phyloP scores from a whole-genome alignment of 2,329 filamentous ascomycete species.

The Coniochaeta sp. region DNA sequence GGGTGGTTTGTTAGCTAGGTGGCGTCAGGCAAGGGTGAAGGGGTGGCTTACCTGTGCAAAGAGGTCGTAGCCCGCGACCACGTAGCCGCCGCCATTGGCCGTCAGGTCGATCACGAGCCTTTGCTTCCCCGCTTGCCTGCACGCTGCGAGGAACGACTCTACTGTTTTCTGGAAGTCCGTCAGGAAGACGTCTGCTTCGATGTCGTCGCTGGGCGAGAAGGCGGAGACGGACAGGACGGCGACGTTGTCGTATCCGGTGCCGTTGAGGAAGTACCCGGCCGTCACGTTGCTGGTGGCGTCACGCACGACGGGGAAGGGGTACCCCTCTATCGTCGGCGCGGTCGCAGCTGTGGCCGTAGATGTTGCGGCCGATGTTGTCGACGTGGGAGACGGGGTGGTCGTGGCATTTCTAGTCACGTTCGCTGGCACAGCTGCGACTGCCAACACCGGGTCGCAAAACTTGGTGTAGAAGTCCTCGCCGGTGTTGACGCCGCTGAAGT shows the following conservation, averaged over 20 bases:
- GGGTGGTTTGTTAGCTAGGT: constrained; percentile 15
- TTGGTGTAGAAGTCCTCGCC: constrained; percentile 27
- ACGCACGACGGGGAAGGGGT: constrained; percentile 21
- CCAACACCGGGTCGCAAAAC: constrained; percentile 22
- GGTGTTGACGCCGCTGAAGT: constrained; percentile 22
- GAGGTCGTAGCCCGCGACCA: constrained; percentile 36
- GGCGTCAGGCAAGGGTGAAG: neutral
- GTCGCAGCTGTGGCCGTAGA: constrained; percentile 4
- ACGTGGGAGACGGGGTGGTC: neutral
- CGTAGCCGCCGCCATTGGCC: constrained; percentile 50
- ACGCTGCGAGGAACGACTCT: constrained; percentile 34
- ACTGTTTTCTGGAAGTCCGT: constrained; percentile 17
- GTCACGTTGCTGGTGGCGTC: constrained; percentile 19
- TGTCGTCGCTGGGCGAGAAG: constrained; percentile 14
- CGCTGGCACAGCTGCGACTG: neutral
- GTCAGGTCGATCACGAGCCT: constrained; percentile 59
- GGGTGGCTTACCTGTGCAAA: constrained; percentile 29
- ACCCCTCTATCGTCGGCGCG: constrained; percentile 14
- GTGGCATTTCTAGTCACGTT: neutral
- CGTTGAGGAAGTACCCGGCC: constrained; percentile 26
- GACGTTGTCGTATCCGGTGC: constrained; percentile 24
- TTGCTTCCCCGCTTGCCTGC: constrained; percentile 39
- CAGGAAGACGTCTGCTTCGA: constrained; percentile 13
- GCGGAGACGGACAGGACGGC: constrained; percentile 21
- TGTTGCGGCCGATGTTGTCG: constrained; percentile 3